A percentile compares a stretch with the other conserved stretches of the same genome.
Conservation (phyloP, 2,329 filamentous ascomycete genomes). For the Podosphaera leucotricha region DNA sequence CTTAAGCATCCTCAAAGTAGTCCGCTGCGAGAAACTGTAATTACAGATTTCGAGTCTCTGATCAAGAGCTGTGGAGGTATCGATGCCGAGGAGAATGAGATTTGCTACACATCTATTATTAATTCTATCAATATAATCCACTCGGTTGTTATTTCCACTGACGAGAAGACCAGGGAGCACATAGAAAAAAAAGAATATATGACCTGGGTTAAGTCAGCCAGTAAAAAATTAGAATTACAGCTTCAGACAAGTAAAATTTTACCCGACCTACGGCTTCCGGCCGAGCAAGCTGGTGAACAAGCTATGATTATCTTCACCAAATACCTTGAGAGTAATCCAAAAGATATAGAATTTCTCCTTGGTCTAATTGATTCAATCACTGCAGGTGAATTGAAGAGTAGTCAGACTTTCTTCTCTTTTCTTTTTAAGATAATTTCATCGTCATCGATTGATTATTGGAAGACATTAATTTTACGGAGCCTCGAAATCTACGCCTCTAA, state of each 20-base stretch:
- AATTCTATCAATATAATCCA: slow-evolving; percentile 74
- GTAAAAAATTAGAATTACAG: slow-evolving; percentile 56
- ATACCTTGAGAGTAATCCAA: slow-evolving; percentile 49
- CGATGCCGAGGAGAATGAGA: slow-evolving; percentile 42
- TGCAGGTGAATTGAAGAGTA: slow-evolving; percentile 55
- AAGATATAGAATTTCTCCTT: slow-evolving; percentile 66
- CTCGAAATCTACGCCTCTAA: slow-evolving; percentile 69
- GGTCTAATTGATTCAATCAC: slow-evolving; percentile 66
- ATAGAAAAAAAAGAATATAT: slow-evolving; percentile 41
- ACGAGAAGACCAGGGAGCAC: slow-evolving; percentile 38
- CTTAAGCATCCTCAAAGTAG: slow-evolving; percentile 53
- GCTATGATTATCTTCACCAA: slow-evolving; percentile 66
- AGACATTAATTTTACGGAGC: slow-evolving; percentile 57
- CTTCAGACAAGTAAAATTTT: slow-evolving; percentile 48
- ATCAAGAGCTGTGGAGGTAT: slow-evolving; percentile 42
- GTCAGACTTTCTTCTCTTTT: slow-evolving; percentile 53
- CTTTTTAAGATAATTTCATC: slow-evolving; percentile 76
- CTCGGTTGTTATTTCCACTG: slow-evolving; percentile 43
- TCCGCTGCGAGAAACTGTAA: slow-evolving; percentile 49
- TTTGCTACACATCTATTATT: slow-evolving; percentile 44
- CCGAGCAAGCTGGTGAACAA: slow-evolving; percentile 74
- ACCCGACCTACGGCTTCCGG: slow-evolving; percentile 52
- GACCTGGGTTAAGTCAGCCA: slow-evolving; percentile 37
- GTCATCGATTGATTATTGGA: slow-evolving; percentile 69
- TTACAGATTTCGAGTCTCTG: slow-evolving; percentile 48